Base-by-base conservation (phyloP, 345 rosid species). In the Arabis alpina region DNA sequence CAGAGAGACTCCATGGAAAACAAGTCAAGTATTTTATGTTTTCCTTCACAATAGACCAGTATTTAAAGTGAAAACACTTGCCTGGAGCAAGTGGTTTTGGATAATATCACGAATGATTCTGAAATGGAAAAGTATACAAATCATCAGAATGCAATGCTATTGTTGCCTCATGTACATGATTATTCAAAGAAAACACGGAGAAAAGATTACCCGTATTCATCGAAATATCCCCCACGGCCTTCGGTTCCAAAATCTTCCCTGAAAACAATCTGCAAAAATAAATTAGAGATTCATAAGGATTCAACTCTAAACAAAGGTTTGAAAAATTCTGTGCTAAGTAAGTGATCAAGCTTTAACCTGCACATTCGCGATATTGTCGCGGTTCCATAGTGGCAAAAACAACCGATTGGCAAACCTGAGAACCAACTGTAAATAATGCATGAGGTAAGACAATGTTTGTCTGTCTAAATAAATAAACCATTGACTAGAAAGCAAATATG, bases 161-260 rank as follows among this genome's bases (percentile, higher is more conserved):
- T 8, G 13, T n/a, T 54, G 24, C 50, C 39, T 51, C 36, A 42
- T 49, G 55, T 24, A 58, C 56, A 57, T 71, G 65, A 55, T 28
- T 27, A 66, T 32, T 24, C 11, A 70, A 59, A 44, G 8, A 48
- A 60, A 48, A 51, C 2, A 42, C 52, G 10, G 39, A 71, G 28
- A 55, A 39, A 42, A 47, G 74, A 5, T 73, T 88, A 94, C 98
- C 99, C 99, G 15, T 94, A 94, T 87, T 94, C 90, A 80, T 94
- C 93, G 64, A 94, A 94, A 76, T 94, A 94, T 79, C 99, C 99
- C 43, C 99, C 98, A 5, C 99, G 99, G 50, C 99, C 99, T 56
- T 94, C 99, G n/a, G 89, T 91, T 80, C 99, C 99, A 74, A 94
- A 94, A 74, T 91, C 92, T 80, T 94, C 99, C 58, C 99, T 82